Evolutionary conservation across 192 early-diverging fungal genomes (phyloP), one percentile per base, ranked within the genome.

Genomic region (Backusella morwellensis): DNA sequence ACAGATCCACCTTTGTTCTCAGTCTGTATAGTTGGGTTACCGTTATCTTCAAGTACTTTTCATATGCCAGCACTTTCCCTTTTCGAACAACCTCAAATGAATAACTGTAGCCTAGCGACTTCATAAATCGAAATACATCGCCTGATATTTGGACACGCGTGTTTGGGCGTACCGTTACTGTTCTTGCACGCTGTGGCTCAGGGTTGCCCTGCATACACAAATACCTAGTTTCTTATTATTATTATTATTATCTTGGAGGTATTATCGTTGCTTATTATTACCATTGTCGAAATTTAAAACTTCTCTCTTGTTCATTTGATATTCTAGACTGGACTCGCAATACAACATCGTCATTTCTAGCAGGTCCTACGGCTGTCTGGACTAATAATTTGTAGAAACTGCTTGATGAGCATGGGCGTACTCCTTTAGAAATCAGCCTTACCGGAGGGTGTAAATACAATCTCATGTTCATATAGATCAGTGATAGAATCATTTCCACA

Each of bases 341-440:
- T 29, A 91, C 81, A 41, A 92, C 86, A 85, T 96, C 93, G 41
- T 94, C 92, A 70, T 93, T 91, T 42, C 94, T 84, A 35, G 83
- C 79, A 56, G 91, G 91, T 67, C 94, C 94, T 44, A 86, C 77
- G 0, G 91, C 88, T 36, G 93, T 94, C 74, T 91, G 87, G 21
- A 88, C 89, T 87, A 83, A 35, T 70, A 38, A 6, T 23, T 29
- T 6, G n/a, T 19, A 59, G 15, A 35, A 54, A 59, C 8, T 21
- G 8, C 3, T 42, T 26, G 14, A 35, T 66, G 1, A 34, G 29
- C 29, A 63, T 63, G 52, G 19, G 14, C 29, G 44, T 36, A 50
- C 14, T 21, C 12, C 11, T 23, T 38, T 42, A 44, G 17, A 44
- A 17, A 50, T n/a, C 47, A 50, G 6, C 47, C 73, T 35, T 78